These are phyloP conservation scores for Vigna unguiculata DNA, from an alignment of 306 rosid species.

Conservation along the genomic window DNA sequence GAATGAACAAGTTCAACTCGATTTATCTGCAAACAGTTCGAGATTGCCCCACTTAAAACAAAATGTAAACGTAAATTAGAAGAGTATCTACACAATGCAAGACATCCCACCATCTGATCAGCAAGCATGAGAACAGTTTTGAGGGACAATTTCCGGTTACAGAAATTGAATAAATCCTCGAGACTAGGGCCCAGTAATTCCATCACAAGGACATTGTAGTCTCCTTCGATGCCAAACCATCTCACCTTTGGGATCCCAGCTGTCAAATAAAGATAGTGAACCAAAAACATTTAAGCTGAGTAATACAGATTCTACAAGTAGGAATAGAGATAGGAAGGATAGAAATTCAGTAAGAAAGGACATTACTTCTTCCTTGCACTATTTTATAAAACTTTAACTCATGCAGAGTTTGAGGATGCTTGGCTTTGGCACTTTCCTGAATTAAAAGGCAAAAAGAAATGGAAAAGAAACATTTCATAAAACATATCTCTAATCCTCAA, in stretches of 20 bases:
- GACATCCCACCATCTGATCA: too few relatives aligned
- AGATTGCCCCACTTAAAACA: constrained; percentile 13
- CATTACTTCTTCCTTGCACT: constrained; percentile 97
- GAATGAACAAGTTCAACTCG: constrained; percentile 93
- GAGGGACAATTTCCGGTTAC: too few relatives aligned
- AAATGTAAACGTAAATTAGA: constrained; percentile 28
- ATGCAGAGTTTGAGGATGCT: constrained; percentile 93
- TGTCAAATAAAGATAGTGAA: constrained; percentile 50
- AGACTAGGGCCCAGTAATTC: constrained; percentile 97
- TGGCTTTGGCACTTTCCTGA: constrained; percentile 93
- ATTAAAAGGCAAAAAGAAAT: constrained; percentile 40
- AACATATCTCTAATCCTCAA: constrained; percentile 27
- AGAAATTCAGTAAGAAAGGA: constrained; percentile 45
- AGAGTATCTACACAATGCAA: constrained; percentile 19
- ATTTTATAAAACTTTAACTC: constrained; percentile 92
- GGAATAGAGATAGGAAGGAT: constrained; percentile 15
- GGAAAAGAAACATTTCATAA: constrained; percentile 31
- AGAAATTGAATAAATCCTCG: constrained; percentile 94
- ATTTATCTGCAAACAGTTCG: constrained; percentile 67
- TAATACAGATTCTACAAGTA: constrained; percentile 37
- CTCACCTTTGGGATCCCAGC: constrained; percentile 90
- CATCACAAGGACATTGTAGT: constrained; percentile 94
- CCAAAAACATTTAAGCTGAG: constrained; percentile 37
- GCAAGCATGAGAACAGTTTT: too few relatives aligned
- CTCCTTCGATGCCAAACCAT: constrained; percentile 98